A percentile compares a stretch with the other conserved stretches of the same genome.
phyloP scores from a whole-genome alignment of 768 basidiomycete genomes.

The Chlorophyllum brunneum region DNA sequence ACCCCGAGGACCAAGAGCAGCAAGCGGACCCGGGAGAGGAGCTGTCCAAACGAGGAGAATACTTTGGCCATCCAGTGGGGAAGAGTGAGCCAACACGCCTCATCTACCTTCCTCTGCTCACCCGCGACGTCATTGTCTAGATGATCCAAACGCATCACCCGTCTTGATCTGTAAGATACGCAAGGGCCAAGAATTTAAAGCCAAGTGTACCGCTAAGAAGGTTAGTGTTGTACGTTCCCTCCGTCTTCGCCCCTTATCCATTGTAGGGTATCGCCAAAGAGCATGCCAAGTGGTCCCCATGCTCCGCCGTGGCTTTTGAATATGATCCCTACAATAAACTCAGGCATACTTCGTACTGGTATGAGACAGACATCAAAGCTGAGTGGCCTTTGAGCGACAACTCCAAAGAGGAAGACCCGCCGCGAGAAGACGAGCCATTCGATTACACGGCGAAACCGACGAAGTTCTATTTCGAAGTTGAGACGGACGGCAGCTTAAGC shows the following conservation, averaged over 20 bases:
- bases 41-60: constrained; percentile 64
- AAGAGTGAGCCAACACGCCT: constrained; percentile 51
- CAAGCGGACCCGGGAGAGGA: constrained; percentile 58
- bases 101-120: constrained; percentile 10
- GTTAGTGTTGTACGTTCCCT: constrained; percentile 35
- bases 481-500: constrained; percentile 86
- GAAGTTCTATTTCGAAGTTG: constrained; percentile 92
- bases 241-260: background rate
- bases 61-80: constrained; percentile 81
- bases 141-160: constrained; percentile 57
- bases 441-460: constrained; percentile 85
- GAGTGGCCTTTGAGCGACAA: constrained; percentile 96
- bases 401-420: constrained; percentile 77
- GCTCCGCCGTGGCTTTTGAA: constrained; percentile 92
- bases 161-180: constrained; percentile 89
- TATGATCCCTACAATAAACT: constrained; percentile 98
- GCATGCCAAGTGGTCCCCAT: constrained; percentile 98
- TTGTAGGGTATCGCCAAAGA: constrained; percentile 92
- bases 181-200: constrained; percentile 86
- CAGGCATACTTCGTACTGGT: constrained; percentile 95
- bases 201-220: constrained; percentile 91
- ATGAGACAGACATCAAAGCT: constrained; percentile 68
- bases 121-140: constrained; percentile 29
- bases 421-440: constrained; percentile 77
- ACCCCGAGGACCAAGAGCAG: constrained; percentile 28